Evolutionary conservation across 192 early-diverging fungal genomes (phyloP).

Genomic region (Gigaspora rosea): DNA sequence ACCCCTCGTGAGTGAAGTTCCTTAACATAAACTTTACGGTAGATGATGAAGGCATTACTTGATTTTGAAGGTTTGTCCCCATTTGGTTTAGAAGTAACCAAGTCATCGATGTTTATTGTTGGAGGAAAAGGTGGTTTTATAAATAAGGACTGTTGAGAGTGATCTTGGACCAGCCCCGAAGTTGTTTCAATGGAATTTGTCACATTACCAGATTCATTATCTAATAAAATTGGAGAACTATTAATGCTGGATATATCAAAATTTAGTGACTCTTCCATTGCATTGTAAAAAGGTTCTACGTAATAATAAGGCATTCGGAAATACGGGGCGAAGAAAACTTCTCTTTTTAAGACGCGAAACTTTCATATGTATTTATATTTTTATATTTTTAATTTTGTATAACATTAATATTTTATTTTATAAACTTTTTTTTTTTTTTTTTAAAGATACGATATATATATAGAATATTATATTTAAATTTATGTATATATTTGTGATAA

Average conservation of each 20-base stretch:
- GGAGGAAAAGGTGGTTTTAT: conserved; percentile 21
- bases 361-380: too few species aligned
- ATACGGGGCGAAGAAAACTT: too few species aligned
- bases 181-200: not conserved
- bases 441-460: too few species aligned
- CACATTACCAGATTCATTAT: not conserved
- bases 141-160: not conserved
- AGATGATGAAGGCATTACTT: conserved; percentile 25
- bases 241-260: conserved; percentile 2
- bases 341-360: too few species aligned
- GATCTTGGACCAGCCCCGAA: not conserved
- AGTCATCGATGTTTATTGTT: not conserved
- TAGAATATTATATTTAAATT: too few species aligned
- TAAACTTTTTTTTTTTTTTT: too few species aligned
- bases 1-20: conserved; percentile 14
- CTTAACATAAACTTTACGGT: conserved; percentile 28
- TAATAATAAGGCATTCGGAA: too few species aligned
- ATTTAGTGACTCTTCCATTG: not conserved
- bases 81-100: conserved; percentile 7
- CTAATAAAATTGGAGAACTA: conserved; percentile 1
- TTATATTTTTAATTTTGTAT: too few species aligned
- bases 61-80: conserved; percentile 5
- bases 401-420: too few species aligned
- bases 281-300: not conserved
- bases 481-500: too few species aligned